Evolutionary conservation across 176 grass and related monocot species (phyloP), one percentile per base, ranked within the genome.

Genomic region (Cocos nucifera): DNA sequence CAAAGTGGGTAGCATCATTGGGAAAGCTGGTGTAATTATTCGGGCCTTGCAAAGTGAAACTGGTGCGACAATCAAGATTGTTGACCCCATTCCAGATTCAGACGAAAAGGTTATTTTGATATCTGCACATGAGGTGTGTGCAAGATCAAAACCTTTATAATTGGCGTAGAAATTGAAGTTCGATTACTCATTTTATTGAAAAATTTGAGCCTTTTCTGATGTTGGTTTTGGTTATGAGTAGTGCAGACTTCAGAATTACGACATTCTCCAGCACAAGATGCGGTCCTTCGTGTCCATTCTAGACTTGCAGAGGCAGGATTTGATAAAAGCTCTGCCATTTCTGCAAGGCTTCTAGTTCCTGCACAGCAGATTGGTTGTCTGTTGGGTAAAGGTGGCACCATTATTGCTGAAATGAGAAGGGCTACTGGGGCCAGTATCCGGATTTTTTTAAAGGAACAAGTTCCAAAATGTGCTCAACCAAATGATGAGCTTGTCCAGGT

Each of bases 401-500:
- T 91, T 70, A 82, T 91, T 58, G 62, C 82, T 74, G 87, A 91
- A 75, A 91, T 91, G 76, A 86, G 87, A 73, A 83, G 75, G 39
- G 18, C 78, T 62, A 91, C 87, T 69, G 87, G 83, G 54, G 87
- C 87, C 57, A 76, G 70, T 75, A 86, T 91, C 28, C 79, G 87
- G 35, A 86, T 91, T 51, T 91, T 91, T 21, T 59, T 71, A 32
- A 82, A 76, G 32, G 83, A 91, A 77, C 82, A 86, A 70, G 76
- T 86, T 69, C 87, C 83, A 35, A 79, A 69, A 73, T 91, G 87
- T 17, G 87, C 79, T 59, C 79, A 74, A 62, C 69, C 75, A 76
- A 91, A 80, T 77, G 87, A 91, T 64, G 87, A 91, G 56, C 58
- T 91, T 53, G 79, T 91, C 64, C 87, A 90, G 76, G 87, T 91